Evolutionary conservation across 257 asterid genomes (phyloP), one percentile per base, ranked within the genome.

Genomic region (Solanum appendiculatum): DNA sequence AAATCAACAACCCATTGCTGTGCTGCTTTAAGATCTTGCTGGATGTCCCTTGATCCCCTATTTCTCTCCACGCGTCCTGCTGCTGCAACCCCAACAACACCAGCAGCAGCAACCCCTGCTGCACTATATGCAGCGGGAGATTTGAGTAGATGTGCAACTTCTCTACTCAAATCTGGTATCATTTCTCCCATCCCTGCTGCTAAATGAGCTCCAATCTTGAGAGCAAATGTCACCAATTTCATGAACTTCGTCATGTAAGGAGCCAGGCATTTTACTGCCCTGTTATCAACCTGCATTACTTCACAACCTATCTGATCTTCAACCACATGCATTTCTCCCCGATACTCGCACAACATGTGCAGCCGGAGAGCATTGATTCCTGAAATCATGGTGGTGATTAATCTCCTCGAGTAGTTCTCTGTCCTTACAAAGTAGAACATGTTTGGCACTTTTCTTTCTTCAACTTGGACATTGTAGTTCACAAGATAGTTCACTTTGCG

Each of bases 171-270:
- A 92, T 96, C 99, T 75, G 99, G 99, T 89, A 96, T 96, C 95
- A 96, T 87, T 78, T 92, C 94, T 46, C 98, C 98, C 99, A 96
- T 96, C 16, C 99, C 99, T 73, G 86, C 95, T 82, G 98, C 98
- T 82, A 96, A 88, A 86, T 96, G 99, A 36, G 99, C 99, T 83
- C 99, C 98, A 31, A 96, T 94, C 87, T 96, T 95, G 44, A 96
- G 94, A 36, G 99, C 98, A 90, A 96, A 95, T 27, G 99, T 95
- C 46, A 96, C 42, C 44, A 96, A 93, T 88, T 89, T 95, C 98
- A 94, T 92, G 92, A 95, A 95, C 63, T 92, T 93, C 15, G 88
- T 94, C 95, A 93, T 88, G 33, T 95, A 93, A 1, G 98, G 98
- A 66, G 98, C 96, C 42, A 96, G 88, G 64, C 91, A 91, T 86